Conservation (phyloP, 2,329 filamentous ascomycete species). For the Colletotrichum cuscutae region DNA sequence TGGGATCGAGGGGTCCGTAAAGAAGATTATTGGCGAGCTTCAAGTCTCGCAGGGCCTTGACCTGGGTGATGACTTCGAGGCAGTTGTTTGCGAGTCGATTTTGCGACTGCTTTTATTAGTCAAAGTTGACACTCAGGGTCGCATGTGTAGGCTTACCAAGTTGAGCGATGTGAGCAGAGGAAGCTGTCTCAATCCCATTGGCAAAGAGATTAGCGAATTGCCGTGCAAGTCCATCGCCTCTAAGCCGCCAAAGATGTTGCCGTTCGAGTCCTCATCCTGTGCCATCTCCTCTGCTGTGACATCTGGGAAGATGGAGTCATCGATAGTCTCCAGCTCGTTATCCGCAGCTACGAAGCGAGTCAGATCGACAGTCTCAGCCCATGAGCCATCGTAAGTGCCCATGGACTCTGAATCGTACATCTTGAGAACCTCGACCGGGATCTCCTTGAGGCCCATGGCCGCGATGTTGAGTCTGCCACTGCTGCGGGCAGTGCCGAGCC, state of each 20-base stretch:
- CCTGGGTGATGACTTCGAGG: conserved; percentile 79
- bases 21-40: conserved; percentile 84
- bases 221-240: conserved; percentile 88
- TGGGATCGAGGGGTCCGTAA: conserved; percentile 72
- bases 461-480: conserved; percentile 90
- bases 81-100: conserved; percentile 81
- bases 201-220: conserved; percentile 78
- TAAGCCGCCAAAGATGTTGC: conserved; percentile 83
- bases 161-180: conserved; percentile 83
- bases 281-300: conserved; percentile 64
- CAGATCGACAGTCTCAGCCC: conserved; percentile 93
- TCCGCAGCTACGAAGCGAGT: conserved; percentile 87
- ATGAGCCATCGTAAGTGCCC: conserved; percentile 72
- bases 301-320: conserved; percentile 84
- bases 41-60: conserved; percentile 79
- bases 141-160: conserved; percentile 65
- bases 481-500: conserved; percentile 77
- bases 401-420: conserved; percentile 88
- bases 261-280: conserved; percentile 73
- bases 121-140: background rate
- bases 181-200: conserved; percentile 79
- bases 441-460: conserved; percentile 80
- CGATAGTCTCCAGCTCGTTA: conserved; percentile 83
- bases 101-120: conserved; percentile 67
- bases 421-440: conserved; percentile 84